phyloP scores from a whole-genome alignment of 345 rosid genomes.

The Dimocarpus longan region DNA sequence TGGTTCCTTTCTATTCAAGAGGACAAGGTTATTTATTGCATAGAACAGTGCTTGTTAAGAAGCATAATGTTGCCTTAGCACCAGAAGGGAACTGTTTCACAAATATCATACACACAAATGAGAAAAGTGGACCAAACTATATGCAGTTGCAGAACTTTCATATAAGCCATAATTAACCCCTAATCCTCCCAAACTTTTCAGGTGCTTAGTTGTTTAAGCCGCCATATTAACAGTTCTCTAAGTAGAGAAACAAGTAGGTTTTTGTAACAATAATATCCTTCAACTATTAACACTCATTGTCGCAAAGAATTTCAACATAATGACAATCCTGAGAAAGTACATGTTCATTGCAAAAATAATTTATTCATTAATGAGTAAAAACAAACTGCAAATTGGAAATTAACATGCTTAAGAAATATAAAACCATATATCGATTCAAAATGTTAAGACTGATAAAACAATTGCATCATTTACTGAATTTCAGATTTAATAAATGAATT shows the following conservation, averaged over 20 bases:
- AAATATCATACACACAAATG: neutral
- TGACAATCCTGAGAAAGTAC: neutral
- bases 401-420: neutral
- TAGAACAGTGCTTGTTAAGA: conserved; percentile 13
- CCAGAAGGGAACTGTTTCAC: conserved; percentile 1
- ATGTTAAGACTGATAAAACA: neutral
- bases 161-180: neutral
- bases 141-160: neutral
- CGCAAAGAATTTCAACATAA: neutral
- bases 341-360: neutral
- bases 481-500: neutral
- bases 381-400: neutral
- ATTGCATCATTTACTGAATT: neutral
- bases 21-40: conserved; percentile 14
- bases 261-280: neutral
- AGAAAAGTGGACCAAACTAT: neutral
- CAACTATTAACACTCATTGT: neutral
- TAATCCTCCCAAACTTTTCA: neutral
- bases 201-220: neutral
- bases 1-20: neutral
- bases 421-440: neutral
- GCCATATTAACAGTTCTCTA: neutral
- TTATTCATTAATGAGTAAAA: neutral
- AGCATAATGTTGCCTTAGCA: conserved; percentile 6
- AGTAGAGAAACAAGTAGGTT: conserved; percentile 1